phyloP scores from a whole-genome alignment of 2,329 filamentous ascomycete species.

The Lasiodiplodia theobromae region DNA sequence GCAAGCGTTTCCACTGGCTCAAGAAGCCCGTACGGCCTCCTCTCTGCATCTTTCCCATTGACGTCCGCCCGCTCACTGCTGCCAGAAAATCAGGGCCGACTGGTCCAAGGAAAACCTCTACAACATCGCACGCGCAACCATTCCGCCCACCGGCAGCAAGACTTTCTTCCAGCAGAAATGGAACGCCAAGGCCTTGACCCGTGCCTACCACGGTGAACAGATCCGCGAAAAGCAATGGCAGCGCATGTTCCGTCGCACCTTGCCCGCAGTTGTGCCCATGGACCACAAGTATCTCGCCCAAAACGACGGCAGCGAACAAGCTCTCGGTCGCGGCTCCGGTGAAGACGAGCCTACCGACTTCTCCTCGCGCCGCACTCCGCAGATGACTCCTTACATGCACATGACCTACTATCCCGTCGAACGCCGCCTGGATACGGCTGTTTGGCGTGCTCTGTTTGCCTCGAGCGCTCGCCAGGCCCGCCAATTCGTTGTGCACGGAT shows the following conservation, averaged over 20 bases:
- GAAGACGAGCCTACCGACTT: slow-evolving; percentile 40
- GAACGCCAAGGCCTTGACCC: slow-evolving; percentile 81
- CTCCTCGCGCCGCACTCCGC: slow-evolving; percentile 31
- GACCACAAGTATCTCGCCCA: slow-evolving; percentile 78
- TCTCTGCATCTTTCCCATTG: slow-evolving; percentile 29
- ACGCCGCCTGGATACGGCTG: slow-evolving; percentile 88
- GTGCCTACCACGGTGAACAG: slow-evolving; percentile 94
- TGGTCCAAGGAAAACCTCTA: slow-evolving; percentile 98
- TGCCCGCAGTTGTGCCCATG: slow-evolving; percentile 87
- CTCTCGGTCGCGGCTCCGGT: slow-evolving; percentile 83
- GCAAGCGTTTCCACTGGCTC: slow-evolving; percentile 71
- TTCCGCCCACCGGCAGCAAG: slow-evolving; percentile 44
- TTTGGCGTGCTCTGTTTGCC: slow-evolving; percentile 92
- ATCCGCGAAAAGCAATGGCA: slow-evolving; percentile 93
- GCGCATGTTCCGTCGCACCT: slow-evolving; percentile 84
- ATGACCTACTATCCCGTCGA: slow-evolving; percentile 95
- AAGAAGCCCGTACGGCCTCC: slow-evolving; percentile 65
- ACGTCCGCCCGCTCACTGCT: not conserved
- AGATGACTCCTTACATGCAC: slow-evolving; percentile 86
- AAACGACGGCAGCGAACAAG: slow-evolving; percentile 82
- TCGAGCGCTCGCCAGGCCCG: slow-evolving; percentile 91
- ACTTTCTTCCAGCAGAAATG: slow-evolving; percentile 99
- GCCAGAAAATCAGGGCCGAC: slow-evolving; percentile 88
- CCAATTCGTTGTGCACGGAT: slow-evolving; percentile 92
- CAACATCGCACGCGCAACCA: slow-evolving; percentile 71